These are phyloP conservation scores for Stygiomarasmius scandens DNA, from an alignment of 1,284 basidiomycete species.

Conservation along the genomic window DNA sequence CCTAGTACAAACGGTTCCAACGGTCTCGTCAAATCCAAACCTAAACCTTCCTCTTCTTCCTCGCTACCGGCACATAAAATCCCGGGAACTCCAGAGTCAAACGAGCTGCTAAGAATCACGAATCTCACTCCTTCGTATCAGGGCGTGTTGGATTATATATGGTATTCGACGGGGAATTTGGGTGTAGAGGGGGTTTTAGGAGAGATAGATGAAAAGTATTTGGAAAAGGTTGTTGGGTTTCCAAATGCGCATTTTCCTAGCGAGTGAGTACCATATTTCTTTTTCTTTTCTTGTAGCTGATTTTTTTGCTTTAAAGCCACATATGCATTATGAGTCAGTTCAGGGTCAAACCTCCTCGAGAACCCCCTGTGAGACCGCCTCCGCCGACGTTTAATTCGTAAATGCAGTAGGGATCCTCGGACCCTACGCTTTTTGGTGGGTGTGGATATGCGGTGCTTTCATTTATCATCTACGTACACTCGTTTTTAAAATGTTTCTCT, in stretches of 20 bases:
- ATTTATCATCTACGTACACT: too few species aligned
- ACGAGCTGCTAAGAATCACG: slow-evolving; percentile 76
- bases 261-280: slow-evolving; percentile 65
- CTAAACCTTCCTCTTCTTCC: not conserved
- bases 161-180: slow-evolving; percentile 82
- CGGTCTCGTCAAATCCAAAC: not conserved
- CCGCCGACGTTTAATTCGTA: slow-evolving; percentile 11
- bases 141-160: slow-evolving; percentile 92
- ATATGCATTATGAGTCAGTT: slow-evolving; percentile 70
- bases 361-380: slow-evolving; percentile 15
- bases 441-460: too few species aligned
- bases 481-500: too few species aligned
- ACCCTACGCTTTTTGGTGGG: too few species aligned
- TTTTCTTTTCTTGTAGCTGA: slow-evolving; percentile 9
- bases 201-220: slow-evolving; percentile 85
- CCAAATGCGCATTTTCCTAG: slow-evolving; percentile 96
- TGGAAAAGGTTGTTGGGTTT: slow-evolving; percentile 94
- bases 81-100: slow-evolving; percentile 14
- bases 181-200: slow-evolving; percentile 87
- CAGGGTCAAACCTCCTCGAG: slow-evolving; percentile 68
- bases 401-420: not conserved
- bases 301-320: slow-evolving; percentile 48
- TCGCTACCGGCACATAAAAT: not conserved
- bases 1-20: not conserved
- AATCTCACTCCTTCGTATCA: slow-evolving; percentile 90